Conservation (phyloP, 2,329 filamentous ascomycete genomes). For the Talaromyces sp. region DNA sequence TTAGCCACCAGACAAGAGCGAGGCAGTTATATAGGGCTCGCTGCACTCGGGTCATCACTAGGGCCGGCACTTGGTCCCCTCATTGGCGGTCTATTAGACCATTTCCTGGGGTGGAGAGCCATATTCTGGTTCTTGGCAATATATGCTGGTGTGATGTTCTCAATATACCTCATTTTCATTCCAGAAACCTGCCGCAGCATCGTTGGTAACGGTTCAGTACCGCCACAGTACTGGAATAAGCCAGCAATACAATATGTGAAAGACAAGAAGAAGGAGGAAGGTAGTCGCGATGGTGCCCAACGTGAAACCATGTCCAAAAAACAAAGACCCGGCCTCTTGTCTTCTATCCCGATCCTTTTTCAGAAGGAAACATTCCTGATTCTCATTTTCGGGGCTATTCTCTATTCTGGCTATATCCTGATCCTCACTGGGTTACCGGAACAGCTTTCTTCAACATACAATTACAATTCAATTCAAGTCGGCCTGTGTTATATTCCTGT, state of each 20-base stretch:
- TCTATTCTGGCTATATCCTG: neutral
- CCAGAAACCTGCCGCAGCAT: slow-evolving; percentile 37
- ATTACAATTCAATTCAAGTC: slow-evolving; percentile 39
- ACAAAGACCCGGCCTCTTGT: neutral
- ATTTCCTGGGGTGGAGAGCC: slow-evolving; percentile 37
- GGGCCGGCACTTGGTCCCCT: slow-evolving; percentile 32
- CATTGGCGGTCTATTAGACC: slow-evolving; percentile 32
- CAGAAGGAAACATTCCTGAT: slow-evolving; percentile 17
- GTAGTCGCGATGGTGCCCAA: neutral
- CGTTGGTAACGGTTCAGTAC: slow-evolving; percentile 35
- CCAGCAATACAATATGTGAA: neutral
- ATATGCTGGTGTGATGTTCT: slow-evolving; percentile 36
- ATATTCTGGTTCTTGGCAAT: slow-evolving; percentile 51
- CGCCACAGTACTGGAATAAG: slow-evolving; percentile 19
- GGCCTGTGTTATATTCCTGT: slow-evolving; percentile 44
- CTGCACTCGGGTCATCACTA: slow-evolving; percentile 29
- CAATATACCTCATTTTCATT: slow-evolving; percentile 33
- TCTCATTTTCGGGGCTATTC: neutral
- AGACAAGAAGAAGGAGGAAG: neutral
- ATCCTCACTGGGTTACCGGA: slow-evolving; percentile 31
- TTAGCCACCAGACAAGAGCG: slow-evolving; percentile 35
- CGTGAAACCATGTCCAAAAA: neutral
- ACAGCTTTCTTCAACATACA: slow-evolving; percentile 36
- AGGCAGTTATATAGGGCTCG: slow-evolving; percentile 42
- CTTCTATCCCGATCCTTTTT: slow-evolving; percentile 24